Evolutionary conservation across 169 alveolate genomes (phyloP).

Genomic region (Plasmodium reichenowi): DNA sequence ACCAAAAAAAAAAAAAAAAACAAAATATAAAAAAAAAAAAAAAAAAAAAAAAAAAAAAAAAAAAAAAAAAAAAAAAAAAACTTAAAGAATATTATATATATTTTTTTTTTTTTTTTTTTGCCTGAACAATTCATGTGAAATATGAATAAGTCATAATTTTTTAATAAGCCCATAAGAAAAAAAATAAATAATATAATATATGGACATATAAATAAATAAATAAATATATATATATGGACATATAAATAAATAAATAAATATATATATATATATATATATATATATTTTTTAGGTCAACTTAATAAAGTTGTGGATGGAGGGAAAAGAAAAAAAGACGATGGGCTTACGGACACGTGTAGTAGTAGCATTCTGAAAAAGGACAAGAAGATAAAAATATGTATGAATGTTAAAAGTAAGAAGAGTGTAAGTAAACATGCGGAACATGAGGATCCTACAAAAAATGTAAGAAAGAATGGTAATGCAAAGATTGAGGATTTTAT

Average conservation of each 20-base stretch:
- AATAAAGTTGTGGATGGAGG: conserved; percentile 9
- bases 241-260: neutral
- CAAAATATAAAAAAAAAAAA: neutral
- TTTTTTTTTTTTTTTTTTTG: too few species aligned
- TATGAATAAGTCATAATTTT: too few species aligned
- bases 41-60: too few species aligned
- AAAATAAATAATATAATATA: too few species aligned
- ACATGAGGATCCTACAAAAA: neutral
- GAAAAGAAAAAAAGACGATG: conserved; percentile 30
- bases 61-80: neutral
- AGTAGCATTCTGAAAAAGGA: conserved; percentile 40
- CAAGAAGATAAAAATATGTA: conserved; percentile 58
- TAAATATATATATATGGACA: neutral
- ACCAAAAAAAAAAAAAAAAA: neutral
- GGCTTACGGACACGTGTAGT: conserved; percentile 24
- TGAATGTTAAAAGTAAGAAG: conserved; percentile 35
- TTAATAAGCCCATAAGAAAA: too few species aligned
- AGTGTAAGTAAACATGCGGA: neutral
- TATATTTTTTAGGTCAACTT: neutral
- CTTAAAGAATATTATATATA: neutral
- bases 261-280: neutral
- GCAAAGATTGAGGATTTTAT: neutral
- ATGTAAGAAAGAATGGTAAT: neutral
- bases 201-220: too few species aligned
- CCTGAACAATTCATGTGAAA: too few species aligned